Percentiles rank a stretch among this genome's conserved stretches.
These are phyloP conservation scores for Plantago lanceolata DNA, from an alignment of 305 asterid genomes.

Conservation along the genomic window DNA sequence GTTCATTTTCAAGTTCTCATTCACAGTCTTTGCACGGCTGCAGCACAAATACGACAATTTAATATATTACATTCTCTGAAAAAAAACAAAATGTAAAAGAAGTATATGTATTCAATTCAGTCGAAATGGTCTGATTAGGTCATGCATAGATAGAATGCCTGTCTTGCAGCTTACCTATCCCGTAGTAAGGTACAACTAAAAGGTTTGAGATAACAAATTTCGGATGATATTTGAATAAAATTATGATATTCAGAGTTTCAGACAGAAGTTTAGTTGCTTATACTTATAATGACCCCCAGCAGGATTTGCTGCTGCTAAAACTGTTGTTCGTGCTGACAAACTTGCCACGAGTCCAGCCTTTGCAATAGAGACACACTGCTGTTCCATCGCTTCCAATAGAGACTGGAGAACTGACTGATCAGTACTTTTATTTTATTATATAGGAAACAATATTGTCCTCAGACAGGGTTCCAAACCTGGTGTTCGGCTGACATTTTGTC, in stretches of 20 bases:
- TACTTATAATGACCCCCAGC: conserved; percentile 96
- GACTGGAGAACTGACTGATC: conserved; percentile 48
- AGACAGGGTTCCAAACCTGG: conserved; percentile 52
- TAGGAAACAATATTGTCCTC: conserved; percentile 20
- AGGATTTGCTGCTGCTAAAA: conserved; percentile 99
- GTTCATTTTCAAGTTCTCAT: conserved; percentile 94
- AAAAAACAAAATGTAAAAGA: conserved; percentile 2
- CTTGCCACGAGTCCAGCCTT: conserved; percentile 99
- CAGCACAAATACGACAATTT: conserved; percentile 27
- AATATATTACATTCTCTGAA: conserved; percentile 2
- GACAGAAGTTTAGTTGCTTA: conserved; percentile 19
- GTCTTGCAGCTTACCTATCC: conserved; percentile 6
- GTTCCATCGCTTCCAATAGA: conserved; percentile 99
- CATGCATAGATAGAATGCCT: conserved; percentile 4
- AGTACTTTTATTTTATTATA: conserved; percentile 20
- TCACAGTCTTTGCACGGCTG: conserved; percentile 99
- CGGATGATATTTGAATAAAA: conserved; percentile 6
- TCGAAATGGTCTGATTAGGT: conserved; percentile 16
- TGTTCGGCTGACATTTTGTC: conserved; percentile 95
- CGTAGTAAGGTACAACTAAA: conserved; percentile 1
- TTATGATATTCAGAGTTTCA: too few relatives aligned
- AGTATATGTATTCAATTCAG: conserved; percentile 13
- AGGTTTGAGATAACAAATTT: not conserved
- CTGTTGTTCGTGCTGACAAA: conserved; percentile 91
- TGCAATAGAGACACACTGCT: conserved; percentile 97